Base-by-base conservation (phyloP, 2,329 filamentous ascomycete genomes). In the Xylaria hypoxylon region DNA sequence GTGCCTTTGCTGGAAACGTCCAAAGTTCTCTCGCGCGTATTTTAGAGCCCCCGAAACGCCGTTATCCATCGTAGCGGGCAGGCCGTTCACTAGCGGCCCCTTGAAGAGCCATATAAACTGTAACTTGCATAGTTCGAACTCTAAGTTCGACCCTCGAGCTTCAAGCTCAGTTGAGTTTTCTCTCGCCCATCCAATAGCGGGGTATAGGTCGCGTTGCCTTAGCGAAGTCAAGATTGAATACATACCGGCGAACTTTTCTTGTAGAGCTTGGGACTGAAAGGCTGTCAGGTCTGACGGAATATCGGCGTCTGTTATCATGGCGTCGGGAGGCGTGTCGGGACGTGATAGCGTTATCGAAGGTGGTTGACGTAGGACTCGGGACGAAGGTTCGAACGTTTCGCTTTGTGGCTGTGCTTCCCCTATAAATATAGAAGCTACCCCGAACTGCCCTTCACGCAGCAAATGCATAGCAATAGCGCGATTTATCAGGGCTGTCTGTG, bases 381-480 rank as follows among this genome's bases (percentile, higher is more conserved):
- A 65, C 45, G 72, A 44, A 33, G 76, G 65, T 8, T 33, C 33
- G 40, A 59, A 26, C 7, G 65, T 55, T 8, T 70, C 65, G 48
- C 63, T 62, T 22, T 72, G 71, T 11, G 82, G 78, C 65, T 82
- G 80, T 17, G 83, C 87, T 82, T 98, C 96, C 15, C 86, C 82
- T 55, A 97, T 87, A 73, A 99, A 97, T 1, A 90, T 93, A 17
- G 90, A 89, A 13, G 95, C 95, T 2, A 97, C 94, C 24, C 85
- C 86, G 79, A 99, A 99, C 76, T 97, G 92, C 55, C 96, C 96
- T 80, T 98, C 95, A 45, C 96, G 92, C 44, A 99, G 86, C 24
- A 99, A 86, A 77, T 99, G 96, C 94, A 98, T 97, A 10, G 92
- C 92, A 73, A 99, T 96, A 6, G 96, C 95, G 63, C 94, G 89